Conservation (phyloP, 805 yeast genomes). For the Pichia eremophila region DNA sequence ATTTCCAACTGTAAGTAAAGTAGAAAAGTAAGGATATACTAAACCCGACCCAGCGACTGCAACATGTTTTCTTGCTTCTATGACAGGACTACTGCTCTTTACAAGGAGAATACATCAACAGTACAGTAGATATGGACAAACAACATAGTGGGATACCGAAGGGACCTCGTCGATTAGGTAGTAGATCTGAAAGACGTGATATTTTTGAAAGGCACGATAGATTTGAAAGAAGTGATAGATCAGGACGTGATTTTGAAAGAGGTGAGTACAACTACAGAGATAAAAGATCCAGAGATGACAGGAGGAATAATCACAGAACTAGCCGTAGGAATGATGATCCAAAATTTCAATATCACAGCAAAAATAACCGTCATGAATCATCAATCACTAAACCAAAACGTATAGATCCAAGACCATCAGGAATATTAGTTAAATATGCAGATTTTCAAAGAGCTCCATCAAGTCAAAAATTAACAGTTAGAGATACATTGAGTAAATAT, state of each 20-base stretch:
- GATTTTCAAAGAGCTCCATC: background rate
- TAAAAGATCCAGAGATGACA: too few species aligned
- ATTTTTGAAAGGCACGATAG: background rate
- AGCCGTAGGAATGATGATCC: too few species aligned
- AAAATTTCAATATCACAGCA: too few species aligned
- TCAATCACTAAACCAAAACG: background rate
- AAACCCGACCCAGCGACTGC: background rate
- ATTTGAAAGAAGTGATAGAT: background rate
- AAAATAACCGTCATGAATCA: background rate
- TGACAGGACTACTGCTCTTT: too few species aligned
- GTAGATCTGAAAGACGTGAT: background rate
- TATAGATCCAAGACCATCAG: constrained; percentile 12
- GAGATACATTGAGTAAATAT: constrained; percentile 5
- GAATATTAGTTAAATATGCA: constrained; percentile 7
- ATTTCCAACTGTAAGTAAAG: background rate
- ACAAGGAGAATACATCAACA: too few species aligned
- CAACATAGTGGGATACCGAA: too few species aligned
- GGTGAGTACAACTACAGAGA: too few species aligned
- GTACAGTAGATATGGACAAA: too few species aligned
- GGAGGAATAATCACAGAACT: too few species aligned
- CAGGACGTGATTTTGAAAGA: too few species aligned
- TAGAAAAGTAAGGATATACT: too few species aligned
- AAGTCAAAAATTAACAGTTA: background rate
- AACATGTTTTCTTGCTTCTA: background rate
- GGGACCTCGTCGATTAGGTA: background rate